phyloP scores from a whole-genome alignment of 768 basidiomycete species.

The Boletus sensibilis region DNA sequence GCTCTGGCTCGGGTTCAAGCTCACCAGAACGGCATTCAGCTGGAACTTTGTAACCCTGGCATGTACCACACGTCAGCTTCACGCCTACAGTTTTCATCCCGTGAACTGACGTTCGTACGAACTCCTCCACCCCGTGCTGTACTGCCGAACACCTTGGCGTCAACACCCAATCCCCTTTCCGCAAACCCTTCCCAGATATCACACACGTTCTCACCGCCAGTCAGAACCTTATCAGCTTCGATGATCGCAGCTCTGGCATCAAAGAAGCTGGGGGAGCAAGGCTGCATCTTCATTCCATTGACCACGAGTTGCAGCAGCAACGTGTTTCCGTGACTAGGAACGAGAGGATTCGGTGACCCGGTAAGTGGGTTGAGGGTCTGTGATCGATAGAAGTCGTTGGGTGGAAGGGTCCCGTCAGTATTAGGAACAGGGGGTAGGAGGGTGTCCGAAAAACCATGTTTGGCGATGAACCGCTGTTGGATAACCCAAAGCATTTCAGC shows the following conservation, averaged over 20 bases:
- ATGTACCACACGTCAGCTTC: not conserved
- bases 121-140: slow-evolving; percentile 92
- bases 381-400: slow-evolving; percentile 67
- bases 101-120: slow-evolving; percentile 52
- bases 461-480: slow-evolving; percentile 68
- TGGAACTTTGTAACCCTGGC: slow-evolving; percentile 41
- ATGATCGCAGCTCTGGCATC: slow-evolving; percentile 89
- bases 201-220: slow-evolving; percentile 90
- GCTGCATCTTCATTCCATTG: slow-evolving; percentile 93
- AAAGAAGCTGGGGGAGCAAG: slow-evolving; percentile 88
- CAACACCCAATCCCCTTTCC: slow-evolving; percentile 72
- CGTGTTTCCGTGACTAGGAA: slow-evolving; percentile 93
- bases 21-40: slow-evolving; percentile 33
- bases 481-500: slow-evolving; percentile 87
- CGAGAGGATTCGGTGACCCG: slow-evolving; percentile 43
- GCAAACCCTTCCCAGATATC: slow-evolving; percentile 82
- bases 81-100: not conserved
- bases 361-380: slow-evolving; percentile 31
- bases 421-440: slow-evolving; percentile 79
- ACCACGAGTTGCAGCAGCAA: slow-evolving; percentile 81
- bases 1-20: slow-evolving; percentile 2
- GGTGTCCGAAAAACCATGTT: slow-evolving; percentile 75
- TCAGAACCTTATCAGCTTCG: slow-evolving; percentile 83
- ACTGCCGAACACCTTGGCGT: slow-evolving; percentile 67
- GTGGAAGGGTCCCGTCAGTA: slow-evolving; percentile 60